Conservation (phyloP, 768 basidiomycete genomes). For the Boletales sp. region DNA sequence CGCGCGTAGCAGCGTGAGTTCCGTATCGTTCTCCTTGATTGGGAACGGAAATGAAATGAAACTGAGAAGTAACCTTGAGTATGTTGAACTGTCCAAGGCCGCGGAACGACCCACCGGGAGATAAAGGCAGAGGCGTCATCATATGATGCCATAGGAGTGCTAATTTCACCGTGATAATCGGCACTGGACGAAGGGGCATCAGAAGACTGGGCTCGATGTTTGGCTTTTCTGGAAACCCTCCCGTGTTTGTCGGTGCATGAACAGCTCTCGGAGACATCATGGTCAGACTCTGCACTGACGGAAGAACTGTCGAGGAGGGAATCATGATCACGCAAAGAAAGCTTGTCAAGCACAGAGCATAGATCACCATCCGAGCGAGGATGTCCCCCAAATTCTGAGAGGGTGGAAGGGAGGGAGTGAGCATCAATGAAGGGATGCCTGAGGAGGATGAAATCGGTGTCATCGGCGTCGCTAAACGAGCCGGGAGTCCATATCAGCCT, state of each 20-base stretch:
- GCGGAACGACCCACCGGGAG: constrained; percentile 15
- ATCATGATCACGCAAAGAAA: constrained; percentile 15
- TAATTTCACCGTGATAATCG: constrained; percentile 5
- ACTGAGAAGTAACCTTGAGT: constrained; percentile 9
- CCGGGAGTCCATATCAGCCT: constrained; percentile 16
- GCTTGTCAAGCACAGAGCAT: constrained; percentile 11
- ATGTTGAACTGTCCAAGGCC: background rate
- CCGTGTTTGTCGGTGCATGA: background rate
- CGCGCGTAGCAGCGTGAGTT: constrained; percentile 65
- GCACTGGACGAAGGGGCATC: constrained; percentile 2
- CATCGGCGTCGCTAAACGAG: constrained; percentile 15
- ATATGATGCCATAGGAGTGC: constrained; percentile 18
- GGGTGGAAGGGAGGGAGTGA: constrained; percentile 10
- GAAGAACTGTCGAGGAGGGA: constrained; percentile 3
- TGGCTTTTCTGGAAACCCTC: constrained; percentile 1
- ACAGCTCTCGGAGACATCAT: background rate
- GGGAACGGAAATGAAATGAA: constrained; percentile 24
- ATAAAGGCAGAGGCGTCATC: constrained; percentile 27
- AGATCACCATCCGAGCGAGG: constrained; percentile 10
- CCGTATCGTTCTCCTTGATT: constrained; percentile 11
- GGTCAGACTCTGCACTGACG: constrained; percentile 7
- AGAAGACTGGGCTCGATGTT: constrained; percentile 1
- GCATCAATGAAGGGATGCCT: constrained; percentile 15
- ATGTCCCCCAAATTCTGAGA: constrained; percentile 3
- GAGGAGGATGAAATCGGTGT: constrained; percentile 26